Base-by-base conservation (phyloP, 805 yeast genomes). In the Saccharomycopsis sp. region DNA sequence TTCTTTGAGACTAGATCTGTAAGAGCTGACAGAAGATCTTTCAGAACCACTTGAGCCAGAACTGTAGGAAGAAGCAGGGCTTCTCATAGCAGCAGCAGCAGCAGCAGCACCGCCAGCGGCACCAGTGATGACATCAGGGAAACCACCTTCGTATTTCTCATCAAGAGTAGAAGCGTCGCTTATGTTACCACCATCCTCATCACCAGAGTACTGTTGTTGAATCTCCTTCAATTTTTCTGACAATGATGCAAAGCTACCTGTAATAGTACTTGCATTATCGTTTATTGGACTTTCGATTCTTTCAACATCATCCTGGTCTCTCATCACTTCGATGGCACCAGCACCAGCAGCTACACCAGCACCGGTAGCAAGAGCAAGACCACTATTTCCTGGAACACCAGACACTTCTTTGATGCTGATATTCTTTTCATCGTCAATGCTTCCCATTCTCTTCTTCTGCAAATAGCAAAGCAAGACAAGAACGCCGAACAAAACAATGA, bases 191-290 rank as follows among this genome's bases (percentile, higher is more conserved):
- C 35, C 40, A 20, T 18, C 36, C 12, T 35, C 43, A 15, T 39
- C 42, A 13, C 25, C 27, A 10, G 41, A 38, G 23, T 46, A 46
- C n/a, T 43, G 46, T 19, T 46, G 34, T 17, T 46, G 49, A 19
- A 46, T 46, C 27, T 46, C 49, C 30, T 46, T 46, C 30, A 46
- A 39, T 23, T 43, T 46, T 26, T 46, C 49, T 10, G 44, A 39
- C 38, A 46, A 46, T 2, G 47, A 38, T 8, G 46, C 47, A 34
- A 46, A 46, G 25, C 49, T 42, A 10, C 49, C 49, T 5, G 47
- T 46, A 30, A 46, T 39, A 13, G 49, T 46, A 20, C 47, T 42
- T 12, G 47, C 47, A 30, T 46, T 46, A 30, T 46, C 49, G 23
- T 39, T 30, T 12, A 34, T 33, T 10, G 43, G 35, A 32, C 45